Conservation (phyloP, 306 rosid species). For the Dryas octopetala region DNA sequence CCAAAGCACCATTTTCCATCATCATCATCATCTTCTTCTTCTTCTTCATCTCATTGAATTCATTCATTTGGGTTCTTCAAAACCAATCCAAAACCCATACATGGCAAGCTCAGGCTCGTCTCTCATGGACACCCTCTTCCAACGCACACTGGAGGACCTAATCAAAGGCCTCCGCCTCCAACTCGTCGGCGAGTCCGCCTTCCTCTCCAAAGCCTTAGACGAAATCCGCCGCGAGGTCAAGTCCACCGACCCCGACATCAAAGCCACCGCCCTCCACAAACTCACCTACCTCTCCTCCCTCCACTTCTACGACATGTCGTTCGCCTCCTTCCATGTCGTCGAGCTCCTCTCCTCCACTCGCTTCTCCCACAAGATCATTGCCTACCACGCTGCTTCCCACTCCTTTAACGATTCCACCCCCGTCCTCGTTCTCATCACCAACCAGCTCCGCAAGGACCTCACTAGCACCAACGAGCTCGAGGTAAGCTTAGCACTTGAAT, state of each 20-base stretch:
- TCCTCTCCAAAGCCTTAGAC: constrained; percentile 69
- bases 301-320: constrained; percentile 76
- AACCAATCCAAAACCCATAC: not conserved
- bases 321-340: constrained; percentile 88
- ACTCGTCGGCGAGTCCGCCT: constrained; percentile 56
- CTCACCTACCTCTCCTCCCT: constrained; percentile 70
- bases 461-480: constrained; percentile 54
- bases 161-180: constrained; percentile 75
- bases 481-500: constrained; percentile 72
- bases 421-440: constrained; percentile 80
- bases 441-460: constrained; percentile 94
- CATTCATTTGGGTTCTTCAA: no score
- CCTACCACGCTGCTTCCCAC: constrained; percentile 72
- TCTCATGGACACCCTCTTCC: constrained; percentile 86
- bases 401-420: constrained; percentile 72
- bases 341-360: constrained; percentile 85
- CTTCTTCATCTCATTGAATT: no score
- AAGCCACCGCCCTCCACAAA: constrained; percentile 74
- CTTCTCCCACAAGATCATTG: constrained; percentile 73
- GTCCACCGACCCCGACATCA: constrained; percentile 70
- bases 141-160: constrained; percentile 77
- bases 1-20: no score
- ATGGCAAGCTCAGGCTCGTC: constrained; percentile 84
- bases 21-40: no score
- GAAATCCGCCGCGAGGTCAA: constrained; percentile 93